Conservation (phyloP, 1,139 yeast genomes). For the Suhomyces coccinellae region DNA sequence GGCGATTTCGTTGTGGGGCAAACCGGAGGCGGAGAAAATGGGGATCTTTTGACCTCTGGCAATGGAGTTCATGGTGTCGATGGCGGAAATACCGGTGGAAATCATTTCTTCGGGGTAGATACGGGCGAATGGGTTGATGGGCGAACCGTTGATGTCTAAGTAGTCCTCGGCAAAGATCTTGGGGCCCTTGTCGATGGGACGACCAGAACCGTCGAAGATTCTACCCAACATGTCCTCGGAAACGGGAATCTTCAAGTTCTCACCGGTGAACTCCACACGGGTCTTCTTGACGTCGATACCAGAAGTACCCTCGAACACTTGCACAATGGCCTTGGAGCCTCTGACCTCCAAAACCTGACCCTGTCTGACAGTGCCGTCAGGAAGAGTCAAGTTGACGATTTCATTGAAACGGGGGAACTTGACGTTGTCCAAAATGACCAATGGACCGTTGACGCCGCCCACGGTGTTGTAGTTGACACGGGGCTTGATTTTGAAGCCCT, state of each 20-base stretch:
- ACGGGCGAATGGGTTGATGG: constrained; percentile 97
- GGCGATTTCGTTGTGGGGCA: constrained; percentile 99
- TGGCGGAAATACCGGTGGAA: constrained; percentile 97
- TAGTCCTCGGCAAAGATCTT: constrained; percentile 97
- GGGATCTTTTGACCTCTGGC: constrained; percentile 99
- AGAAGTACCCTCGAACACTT: constrained; percentile 97
- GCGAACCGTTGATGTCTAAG: constrained; percentile 97
- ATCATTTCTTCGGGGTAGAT: constrained; percentile 99
- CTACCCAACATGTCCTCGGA: constrained; percentile 98
- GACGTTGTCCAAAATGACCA: constrained; percentile 93
- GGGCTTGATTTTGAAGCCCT: constrained; percentile 88
- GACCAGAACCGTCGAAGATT: constrained; percentile 98
- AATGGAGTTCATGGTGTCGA: constrained; percentile 98
- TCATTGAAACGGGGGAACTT: constrained; percentile 96
- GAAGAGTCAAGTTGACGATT: constrained; percentile 92
- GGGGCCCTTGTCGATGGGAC: constrained; percentile 98
- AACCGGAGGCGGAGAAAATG: constrained; percentile 97
- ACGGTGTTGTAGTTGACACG: constrained; percentile 93
- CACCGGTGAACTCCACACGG: constrained; percentile 94
- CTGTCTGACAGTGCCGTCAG: constrained; percentile 91
- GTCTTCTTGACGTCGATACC: constrained; percentile 98
- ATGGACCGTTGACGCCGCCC: constrained; percentile 97
- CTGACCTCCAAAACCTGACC: constrained; percentile 98
- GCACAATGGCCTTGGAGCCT: constrained; percentile 96
- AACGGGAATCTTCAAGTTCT: constrained; percentile 88